Evolutionary conservation across 2,329 filamentous ascomycete species (phyloP).

Genomic region (Triangularia verruculosa): DNA sequence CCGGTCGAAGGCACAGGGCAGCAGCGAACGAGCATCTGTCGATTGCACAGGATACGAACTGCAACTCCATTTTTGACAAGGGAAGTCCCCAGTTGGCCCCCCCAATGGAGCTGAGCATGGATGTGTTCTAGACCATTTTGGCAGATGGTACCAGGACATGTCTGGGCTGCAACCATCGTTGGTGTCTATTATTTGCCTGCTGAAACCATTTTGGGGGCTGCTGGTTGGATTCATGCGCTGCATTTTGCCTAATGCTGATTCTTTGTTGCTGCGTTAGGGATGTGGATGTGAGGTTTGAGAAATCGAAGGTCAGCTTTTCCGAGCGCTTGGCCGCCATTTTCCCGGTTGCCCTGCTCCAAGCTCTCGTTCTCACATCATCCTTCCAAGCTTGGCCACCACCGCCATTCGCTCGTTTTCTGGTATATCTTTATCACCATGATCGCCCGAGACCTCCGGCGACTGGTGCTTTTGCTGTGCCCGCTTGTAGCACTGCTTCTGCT

Average conservation of each 20-base stretch:
- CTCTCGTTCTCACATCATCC: background rate
- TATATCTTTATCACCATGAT: slow-evolving; percentile 17
- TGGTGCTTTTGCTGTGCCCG: slow-evolving; percentile 32
- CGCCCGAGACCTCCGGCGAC: slow-evolving; percentile 18
- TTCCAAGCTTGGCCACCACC: background rate
- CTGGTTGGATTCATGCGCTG: too few species aligned
- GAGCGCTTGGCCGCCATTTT: background rate
- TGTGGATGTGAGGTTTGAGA: too few species aligned
- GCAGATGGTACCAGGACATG: background rate
- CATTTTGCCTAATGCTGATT: too few species aligned
- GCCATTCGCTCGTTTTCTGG: background rate
- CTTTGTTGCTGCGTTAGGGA: too few species aligned
- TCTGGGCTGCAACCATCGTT: background rate
- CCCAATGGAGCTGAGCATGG: too few species aligned
- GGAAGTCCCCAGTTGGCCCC: background rate
- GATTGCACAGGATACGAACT: background rate
- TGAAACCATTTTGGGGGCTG: too few species aligned
- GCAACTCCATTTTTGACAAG: background rate
- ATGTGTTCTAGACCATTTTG: background rate
- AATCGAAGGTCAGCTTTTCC: too few species aligned
- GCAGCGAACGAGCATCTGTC: background rate
- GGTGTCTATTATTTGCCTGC: background rate
- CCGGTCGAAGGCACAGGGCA: background rate
- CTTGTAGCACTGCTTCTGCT: slow-evolving; percentile 33
- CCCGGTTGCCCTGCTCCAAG: background rate